These are phyloP conservation scores for Tulasnella sp. DNA, from an alignment of 768 basidiomycete species.

Conservation along the genomic window DNA sequence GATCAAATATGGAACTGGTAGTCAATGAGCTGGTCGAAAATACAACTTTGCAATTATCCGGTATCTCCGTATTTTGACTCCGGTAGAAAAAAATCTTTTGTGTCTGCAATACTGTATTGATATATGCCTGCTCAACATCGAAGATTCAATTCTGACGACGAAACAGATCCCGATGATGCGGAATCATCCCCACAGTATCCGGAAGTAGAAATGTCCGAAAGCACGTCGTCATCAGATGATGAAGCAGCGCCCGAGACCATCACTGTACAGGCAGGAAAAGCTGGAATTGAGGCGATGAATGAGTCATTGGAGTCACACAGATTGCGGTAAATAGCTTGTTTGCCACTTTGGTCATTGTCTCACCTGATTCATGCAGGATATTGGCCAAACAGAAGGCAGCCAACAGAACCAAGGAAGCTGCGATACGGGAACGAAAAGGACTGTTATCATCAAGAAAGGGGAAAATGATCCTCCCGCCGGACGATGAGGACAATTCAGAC, in stretches of 20 bases:
- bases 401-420: constrained; percentile 1
- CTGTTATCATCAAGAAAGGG: not conserved
- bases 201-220: too few species aligned
- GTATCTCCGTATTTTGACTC: too few species aligned
- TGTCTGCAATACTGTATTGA: not conserved
- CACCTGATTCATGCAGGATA: not conserved
- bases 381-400: not conserved
- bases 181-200: too few species aligned
- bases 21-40: too few species aligned
- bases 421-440: constrained; percentile 1
- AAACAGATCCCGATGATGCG: too few species aligned
- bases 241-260: constrained; percentile 7
- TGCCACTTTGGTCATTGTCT: not conserved
- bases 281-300: not conserved
- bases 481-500: not conserved
- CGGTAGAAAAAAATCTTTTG: not conserved
- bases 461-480: not conserved
- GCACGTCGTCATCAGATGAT: constrained; percentile 1
- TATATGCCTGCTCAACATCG: not conserved
- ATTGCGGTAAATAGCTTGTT: not conserved
- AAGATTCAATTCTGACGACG: too few species aligned
- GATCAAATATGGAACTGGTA: too few species aligned
- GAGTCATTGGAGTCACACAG: not conserved
- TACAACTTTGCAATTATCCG: too few species aligned
- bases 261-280: constrained; percentile 4